A percentile compares a stretch with the other conserved stretches of the same genome.
These are phyloP conservation scores for Rhynchospora breviuscula DNA, from an alignment of 176 grass and related monocot species.

Conservation along the genomic window DNA sequence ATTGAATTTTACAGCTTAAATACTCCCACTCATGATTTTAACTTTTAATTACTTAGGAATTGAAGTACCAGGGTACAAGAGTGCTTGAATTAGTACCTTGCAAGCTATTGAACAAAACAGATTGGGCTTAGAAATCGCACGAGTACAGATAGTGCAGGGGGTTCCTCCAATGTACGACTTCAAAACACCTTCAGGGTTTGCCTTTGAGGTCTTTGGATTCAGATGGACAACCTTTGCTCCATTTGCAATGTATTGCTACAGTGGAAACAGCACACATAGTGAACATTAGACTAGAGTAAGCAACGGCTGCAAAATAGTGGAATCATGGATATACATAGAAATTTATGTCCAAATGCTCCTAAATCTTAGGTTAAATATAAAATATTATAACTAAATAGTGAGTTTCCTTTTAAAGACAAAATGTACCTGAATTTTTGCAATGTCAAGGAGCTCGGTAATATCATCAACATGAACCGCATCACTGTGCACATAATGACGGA, in stretches of 20 bases:
- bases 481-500: constrained; percentile 20
- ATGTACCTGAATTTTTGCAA: constrained; percentile 17
- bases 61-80: neutral
- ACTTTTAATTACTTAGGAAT: neutral
- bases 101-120: constrained; percentile 20
- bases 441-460: neutral
- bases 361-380: neutral
- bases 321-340: neutral
- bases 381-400: neutral
- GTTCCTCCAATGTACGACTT: constrained; percentile 15
- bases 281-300: neutral
- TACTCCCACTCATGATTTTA: neutral
- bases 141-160: neutral
- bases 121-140: constrained; percentile 14
- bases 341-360: neutral
- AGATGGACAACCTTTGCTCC: constrained; percentile 23
- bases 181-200: neutral
- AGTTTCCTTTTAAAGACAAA: neutral
- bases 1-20: neutral
- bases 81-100: constrained; percentile 18
- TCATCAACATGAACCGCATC: constrained; percentile 15
- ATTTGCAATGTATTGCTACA: constrained; percentile 17
- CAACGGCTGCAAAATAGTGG: neutral
- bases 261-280: neutral
- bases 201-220: constrained; percentile 17